Conservation (phyloP, 148 eudicot species). For the Agrostemma githago region DNA sequence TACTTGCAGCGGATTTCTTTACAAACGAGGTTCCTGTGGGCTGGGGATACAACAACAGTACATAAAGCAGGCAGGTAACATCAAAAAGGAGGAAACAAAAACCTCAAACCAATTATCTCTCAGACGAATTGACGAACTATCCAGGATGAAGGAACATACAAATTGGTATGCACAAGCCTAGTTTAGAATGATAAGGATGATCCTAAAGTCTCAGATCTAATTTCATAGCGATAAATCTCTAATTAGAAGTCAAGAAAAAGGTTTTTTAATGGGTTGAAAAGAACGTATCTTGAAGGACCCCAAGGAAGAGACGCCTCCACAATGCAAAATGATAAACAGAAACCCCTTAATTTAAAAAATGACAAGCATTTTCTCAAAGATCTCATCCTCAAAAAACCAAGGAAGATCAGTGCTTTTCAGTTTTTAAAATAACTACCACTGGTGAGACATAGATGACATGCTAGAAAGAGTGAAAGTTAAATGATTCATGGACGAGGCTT, state of each 20-base stretch:
- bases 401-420: not conserved
- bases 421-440: not conserved
- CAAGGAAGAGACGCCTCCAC: not conserved
- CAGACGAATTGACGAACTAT: not conserved
- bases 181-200: not conserved
- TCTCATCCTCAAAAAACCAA: not conserved
- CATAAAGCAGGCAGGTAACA: not conserved
- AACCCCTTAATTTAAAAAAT: not conserved
- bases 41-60: constrained; percentile 30
- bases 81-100: not conserved
- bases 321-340: not conserved
- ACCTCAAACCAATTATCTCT: not conserved
- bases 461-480: not conserved
- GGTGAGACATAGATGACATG: not conserved
- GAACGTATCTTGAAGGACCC: not conserved
- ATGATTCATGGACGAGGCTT: not conserved
- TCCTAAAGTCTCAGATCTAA: not conserved
- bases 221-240: not conserved
- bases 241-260: not conserved
- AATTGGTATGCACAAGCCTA: not conserved
- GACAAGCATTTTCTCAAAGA: not conserved
- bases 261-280: not conserved
- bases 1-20: constrained; percentile 86
- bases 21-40: constrained; percentile 55
- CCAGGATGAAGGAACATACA: not conserved